Conservation (phyloP, 2,329 filamentous ascomycete genomes). For the Epichloe sp. region DNA sequence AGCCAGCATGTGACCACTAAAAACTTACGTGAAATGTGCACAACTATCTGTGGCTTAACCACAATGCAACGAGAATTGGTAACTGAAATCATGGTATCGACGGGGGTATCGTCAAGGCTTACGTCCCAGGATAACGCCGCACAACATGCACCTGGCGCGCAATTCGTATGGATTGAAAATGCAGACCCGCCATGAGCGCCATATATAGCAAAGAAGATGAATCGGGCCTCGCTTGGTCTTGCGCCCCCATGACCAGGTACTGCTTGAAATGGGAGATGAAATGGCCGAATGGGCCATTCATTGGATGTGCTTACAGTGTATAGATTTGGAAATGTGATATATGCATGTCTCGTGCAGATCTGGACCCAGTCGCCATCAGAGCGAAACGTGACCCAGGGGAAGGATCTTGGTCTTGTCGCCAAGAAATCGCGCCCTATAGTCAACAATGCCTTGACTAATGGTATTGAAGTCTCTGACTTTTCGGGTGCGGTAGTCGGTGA, state of each 20-base stretch:
- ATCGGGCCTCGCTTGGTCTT: neutral
- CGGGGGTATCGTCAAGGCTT: conserved; percentile 5
- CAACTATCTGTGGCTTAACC: neutral
- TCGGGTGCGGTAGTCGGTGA: conserved; percentile 44
- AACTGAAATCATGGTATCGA: neutral
- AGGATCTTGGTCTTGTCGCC: conserved; percentile 52
- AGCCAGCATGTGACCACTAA: neutral
- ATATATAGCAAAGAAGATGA: neutral
- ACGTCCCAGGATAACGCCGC: conserved; percentile 2
- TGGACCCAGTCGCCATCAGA: neutral
- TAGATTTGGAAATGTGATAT: neutral
- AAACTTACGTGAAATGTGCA: conserved; percentile 1
- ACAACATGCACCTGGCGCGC: neutral
- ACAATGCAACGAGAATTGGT: neutral
- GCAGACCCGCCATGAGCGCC: neutral
- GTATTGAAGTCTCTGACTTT: conserved; percentile 52
- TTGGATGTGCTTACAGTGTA: conserved; percentile 4
- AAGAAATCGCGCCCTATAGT: conserved; percentile 51
- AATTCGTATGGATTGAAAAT: neutral
- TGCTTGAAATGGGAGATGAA: neutral
- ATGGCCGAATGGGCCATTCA: neutral
- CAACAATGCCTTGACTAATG: conserved; percentile 54
- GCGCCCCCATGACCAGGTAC: neutral
- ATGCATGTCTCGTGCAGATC: neutral
- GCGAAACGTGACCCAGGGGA: conserved; percentile 36